Evolutionary conservation across 2,329 filamentous ascomycete species (phyloP).

Genomic region (Aspergillus sp.): DNA sequence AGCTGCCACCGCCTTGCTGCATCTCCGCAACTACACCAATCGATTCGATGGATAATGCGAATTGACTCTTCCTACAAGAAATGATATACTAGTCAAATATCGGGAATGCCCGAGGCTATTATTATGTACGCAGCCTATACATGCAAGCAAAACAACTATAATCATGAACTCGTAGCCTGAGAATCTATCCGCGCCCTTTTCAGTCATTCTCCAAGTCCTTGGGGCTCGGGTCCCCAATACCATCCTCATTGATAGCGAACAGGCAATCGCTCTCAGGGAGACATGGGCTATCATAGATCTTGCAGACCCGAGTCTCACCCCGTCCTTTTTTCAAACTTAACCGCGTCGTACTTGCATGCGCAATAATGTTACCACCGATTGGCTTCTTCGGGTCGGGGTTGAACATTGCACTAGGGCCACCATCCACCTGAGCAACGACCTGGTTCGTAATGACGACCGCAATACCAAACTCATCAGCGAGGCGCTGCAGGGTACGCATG

Average conservation of each 20-base stretch:
- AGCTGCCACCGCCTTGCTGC: slow-evolving; percentile 13
- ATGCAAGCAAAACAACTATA: slow-evolving; percentile 20
- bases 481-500: slow-evolving; percentile 50
- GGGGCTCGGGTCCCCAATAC: slow-evolving; percentile 91
- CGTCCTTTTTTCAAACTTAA: slow-evolving; percentile 94
- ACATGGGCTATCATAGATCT: slow-evolving; percentile 98
- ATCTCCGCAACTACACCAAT: slow-evolving; percentile 1
- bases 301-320: slow-evolving; percentile 93
- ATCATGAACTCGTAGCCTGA: slow-evolving; percentile 28
- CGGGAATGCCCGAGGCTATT: background rate
- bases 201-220: slow-evolving; percentile 91
- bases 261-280: slow-evolving; percentile 93
- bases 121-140: background rate
- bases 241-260: slow-evolving; percentile 96
- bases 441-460: slow-evolving; percentile 99
- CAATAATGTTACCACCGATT: slow-evolving; percentile 98
- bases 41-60: background rate
- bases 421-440: slow-evolving; percentile 96
- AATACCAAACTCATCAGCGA: slow-evolving; percentile 81
- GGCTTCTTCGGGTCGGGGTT: slow-evolving; percentile 99
- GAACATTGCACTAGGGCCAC: slow-evolving; percentile 95
- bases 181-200: slow-evolving; percentile 9
- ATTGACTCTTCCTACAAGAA: background rate
- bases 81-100: background rate
- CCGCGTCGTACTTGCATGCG: slow-evolving; percentile 92